Conservation (phyloP, 495 filamentous ascomycete species). For the Xylaria nigripes region DNA sequence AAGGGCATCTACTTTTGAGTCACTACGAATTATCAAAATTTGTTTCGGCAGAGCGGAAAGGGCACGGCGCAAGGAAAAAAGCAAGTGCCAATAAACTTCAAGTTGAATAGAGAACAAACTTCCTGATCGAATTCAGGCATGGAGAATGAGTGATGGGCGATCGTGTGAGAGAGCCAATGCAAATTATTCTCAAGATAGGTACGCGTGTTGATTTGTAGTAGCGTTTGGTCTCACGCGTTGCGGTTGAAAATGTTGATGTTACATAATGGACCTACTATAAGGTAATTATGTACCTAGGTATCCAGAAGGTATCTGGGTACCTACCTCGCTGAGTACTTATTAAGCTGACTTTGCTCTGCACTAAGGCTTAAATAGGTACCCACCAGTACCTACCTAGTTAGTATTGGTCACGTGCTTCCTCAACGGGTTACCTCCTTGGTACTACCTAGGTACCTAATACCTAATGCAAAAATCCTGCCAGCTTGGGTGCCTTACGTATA, state of each 20-base stretch:
- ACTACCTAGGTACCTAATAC: too few species aligned
- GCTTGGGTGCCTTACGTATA: too few species aligned
- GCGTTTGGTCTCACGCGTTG: constrained; percentile 2
- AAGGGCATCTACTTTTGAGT: not conserved
- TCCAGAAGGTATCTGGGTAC: not conserved
- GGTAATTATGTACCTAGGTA: not conserved
- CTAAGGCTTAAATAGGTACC: too few species aligned
- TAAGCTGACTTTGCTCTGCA: too few species aligned
- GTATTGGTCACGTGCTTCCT: too few species aligned
- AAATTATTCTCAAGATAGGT: not conserved
- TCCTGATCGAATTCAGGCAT: not conserved
- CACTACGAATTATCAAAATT: not conserved
- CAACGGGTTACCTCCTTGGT: too few species aligned
- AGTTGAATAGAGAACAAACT: not conserved
- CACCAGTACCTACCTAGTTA: too few species aligned
- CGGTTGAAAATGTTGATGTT: not conserved
- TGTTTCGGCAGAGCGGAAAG: not conserved
- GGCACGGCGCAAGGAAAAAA: not conserved
- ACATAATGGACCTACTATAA: too few species aligned
- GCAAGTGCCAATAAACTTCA: not conserved
- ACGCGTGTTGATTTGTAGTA: not conserved
- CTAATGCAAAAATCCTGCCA: not conserved
- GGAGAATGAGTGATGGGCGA: not conserved
- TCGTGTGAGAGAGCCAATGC: not conserved
- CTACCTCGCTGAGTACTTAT: too few species aligned